phyloP scores from a whole-genome alignment of 768 basidiomycete species.

The Pholiota conissans region DNA sequence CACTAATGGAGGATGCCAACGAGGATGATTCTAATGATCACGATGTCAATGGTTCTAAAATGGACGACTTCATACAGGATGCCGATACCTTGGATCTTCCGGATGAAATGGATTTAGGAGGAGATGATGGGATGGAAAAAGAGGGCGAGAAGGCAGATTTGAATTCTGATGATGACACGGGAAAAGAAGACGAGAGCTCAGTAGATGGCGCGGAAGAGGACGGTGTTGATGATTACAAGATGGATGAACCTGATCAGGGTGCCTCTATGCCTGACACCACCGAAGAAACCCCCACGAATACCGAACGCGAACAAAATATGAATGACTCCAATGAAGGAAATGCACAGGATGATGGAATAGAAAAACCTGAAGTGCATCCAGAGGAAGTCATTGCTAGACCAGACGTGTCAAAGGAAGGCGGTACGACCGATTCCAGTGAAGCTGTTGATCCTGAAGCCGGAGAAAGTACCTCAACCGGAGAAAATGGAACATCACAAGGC shows the following conservation, averaged over 20 bases:
- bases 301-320: not conserved
- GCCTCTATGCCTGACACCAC: conserved; percentile 2
- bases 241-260: conserved; percentile 4
- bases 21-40: conserved; percentile 44
- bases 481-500: conserved; percentile 30
- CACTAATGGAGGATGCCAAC: conserved; percentile 27
- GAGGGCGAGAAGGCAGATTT: conserved; percentile 31
- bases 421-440: conserved; percentile 32
- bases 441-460: conserved; percentile 22
- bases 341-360: conserved; percentile 26
- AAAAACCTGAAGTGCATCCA: conserved; percentile 27
- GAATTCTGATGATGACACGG: conserved; percentile 30
- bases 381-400: conserved; percentile 40
- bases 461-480: conserved; percentile 30
- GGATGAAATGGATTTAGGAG: conserved; percentile 74
- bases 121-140: conserved; percentile 34
- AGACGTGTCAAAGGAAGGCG: conserved; percentile 45
- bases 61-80: conserved; percentile 78
- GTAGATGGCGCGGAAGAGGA: conserved; percentile 32
- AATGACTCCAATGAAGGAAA: conserved; percentile 4
- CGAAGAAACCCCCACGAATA: conserved; percentile 3
- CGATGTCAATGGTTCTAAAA: conserved; percentile 58
- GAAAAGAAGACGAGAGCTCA: conserved; percentile 32
- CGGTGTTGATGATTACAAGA: conserved; percentile 20
- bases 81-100: conserved; percentile 87